Evolutionary conservation across 1,284 basidiomycete genomes (phyloP).

Genomic region (Retiboletus fuscus): DNA sequence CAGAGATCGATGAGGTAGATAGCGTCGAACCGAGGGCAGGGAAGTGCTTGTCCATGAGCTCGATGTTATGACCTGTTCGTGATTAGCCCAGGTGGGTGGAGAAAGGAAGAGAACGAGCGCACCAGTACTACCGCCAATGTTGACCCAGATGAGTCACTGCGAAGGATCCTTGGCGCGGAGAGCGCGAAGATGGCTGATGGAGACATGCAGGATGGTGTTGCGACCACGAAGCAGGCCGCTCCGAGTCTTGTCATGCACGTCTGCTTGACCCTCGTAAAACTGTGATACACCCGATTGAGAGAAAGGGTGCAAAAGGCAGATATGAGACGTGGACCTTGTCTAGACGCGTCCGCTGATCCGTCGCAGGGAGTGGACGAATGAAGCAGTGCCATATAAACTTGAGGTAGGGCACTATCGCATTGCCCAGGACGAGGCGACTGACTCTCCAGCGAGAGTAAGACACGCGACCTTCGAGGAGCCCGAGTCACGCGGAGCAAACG

Average conservation of each 20-base stretch:
- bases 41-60: conserved; percentile 82
- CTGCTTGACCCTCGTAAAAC: conserved; percentile 79
- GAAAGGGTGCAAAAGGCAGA: neutral
- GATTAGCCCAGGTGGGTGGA: conserved; percentile 7
- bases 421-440: conserved; percentile 38
- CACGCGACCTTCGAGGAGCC: no score
- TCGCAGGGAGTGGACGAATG: conserved; percentile 53
- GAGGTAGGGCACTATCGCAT: conserved; percentile 53
- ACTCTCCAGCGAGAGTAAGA: no score
- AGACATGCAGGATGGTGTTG: conserved; percentile 76
- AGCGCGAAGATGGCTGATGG: conserved; percentile 70
- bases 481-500: no score
- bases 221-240: conserved; percentile 72
- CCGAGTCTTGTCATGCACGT: conserved; percentile 77
- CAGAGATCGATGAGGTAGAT: conserved; percentile 85
- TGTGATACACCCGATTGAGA: conserved; percentile 31
- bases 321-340: conserved; percentile 51
- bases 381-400: conserved; percentile 64
- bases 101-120: conserved; percentile 14
- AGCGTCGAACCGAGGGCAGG: conserved; percentile 71
- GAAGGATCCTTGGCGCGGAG: conserved; percentile 56
- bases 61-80: conserved; percentile 79
- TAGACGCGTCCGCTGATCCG: conserved; percentile 57
- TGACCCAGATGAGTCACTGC: conserved; percentile 79
- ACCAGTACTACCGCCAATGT: conserved; percentile 87